Evolutionary conservation across 441 rosid species (phyloP), one percentile per base, ranked within the genome.

Genomic region (Theobroma grandiflorum): DNA sequence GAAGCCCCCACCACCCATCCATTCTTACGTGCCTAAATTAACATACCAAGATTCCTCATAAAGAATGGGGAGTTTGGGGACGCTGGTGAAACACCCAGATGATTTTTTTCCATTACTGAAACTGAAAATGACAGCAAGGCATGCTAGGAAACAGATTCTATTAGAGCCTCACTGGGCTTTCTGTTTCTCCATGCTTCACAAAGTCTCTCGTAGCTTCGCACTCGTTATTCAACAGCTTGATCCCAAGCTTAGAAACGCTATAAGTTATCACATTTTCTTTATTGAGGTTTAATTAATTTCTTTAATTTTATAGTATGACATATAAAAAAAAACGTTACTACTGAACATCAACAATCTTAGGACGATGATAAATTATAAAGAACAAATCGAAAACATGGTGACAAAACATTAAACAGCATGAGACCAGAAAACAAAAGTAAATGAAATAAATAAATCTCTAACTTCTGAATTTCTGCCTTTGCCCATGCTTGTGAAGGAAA

Each of bases 101-200:
- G 99, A 95, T 64, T 65, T 97, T n/a, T 95, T 89, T 84, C 97
- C 99, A 16, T 85, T 97, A 8, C 57, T 95, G 89, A 97, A 94
- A 91, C 89, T 97, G 82, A 91, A 90, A 83, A 83, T 90, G 85
- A 99, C 98, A 35, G 85, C 82, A 7, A 88, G 87, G 64, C 50
- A 86, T 22, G 99, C 99, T 0, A 94, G 84, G 89, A 97, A 90
- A 88, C 97, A 94, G 93, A 97, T 97, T 92, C 99, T 99, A 9
- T 85, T 86, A 3, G 88, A 92, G 82, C 97, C 99, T 59, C 97
- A 92, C 83, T 93, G 99, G 99, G 96, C 83, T 7, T 97, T 95
- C 85, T 95, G 97, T 84, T 97, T 94, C 82, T 81, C 93, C 7
- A 94, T 94, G 98, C 98, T 97, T 57, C 92, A 86, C 75, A 95